Conservation (phyloP, 73 alveolate species). For the Paraurostyla sp. region DNA sequence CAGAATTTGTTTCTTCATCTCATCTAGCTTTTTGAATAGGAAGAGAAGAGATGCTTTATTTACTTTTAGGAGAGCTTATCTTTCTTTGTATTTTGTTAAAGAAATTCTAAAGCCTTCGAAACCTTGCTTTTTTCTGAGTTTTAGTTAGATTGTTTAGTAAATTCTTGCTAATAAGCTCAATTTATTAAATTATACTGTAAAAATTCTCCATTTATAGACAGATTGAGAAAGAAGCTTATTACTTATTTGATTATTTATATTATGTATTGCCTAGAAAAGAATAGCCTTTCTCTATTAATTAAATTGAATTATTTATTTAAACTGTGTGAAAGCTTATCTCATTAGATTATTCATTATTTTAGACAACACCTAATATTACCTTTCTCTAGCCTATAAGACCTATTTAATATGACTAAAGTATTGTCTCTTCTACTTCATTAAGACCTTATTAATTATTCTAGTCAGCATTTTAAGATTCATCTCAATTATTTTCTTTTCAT, state of each 20-base stretch:
- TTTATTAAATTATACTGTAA: too few relatives aligned
- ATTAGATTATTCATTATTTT: too few relatives aligned
- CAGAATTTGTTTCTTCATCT: not conserved
- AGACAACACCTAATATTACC: too few relatives aligned
- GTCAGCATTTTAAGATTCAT: constrained; percentile 30
- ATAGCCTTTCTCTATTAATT: too few relatives aligned
- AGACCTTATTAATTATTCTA: not conserved
- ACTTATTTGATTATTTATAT: too few relatives aligned
- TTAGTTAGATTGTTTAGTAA: too few relatives aligned
- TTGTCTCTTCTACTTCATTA: not conserved
- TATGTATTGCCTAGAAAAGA: too few relatives aligned
- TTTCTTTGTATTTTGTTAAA: not conserved
- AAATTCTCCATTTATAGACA: too few relatives aligned
- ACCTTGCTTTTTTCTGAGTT: too few relatives aligned
- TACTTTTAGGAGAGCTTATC: not conserved
- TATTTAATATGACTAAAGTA: not conserved
- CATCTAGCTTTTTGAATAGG: constrained; percentile 17
- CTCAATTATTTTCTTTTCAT: constrained; percentile 26
- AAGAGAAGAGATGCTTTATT: constrained; percentile 3
- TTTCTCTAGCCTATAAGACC: not conserved
- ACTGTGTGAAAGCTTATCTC: not conserved
- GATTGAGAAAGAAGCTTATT: too few relatives aligned
- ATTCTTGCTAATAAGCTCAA: too few relatives aligned
- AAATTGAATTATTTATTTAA: too few relatives aligned
- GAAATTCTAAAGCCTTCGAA: not conserved